phyloP scores from a whole-genome alignment of 192 early-diverging fungal species.

The Ambispora gerdemannii region DNA sequence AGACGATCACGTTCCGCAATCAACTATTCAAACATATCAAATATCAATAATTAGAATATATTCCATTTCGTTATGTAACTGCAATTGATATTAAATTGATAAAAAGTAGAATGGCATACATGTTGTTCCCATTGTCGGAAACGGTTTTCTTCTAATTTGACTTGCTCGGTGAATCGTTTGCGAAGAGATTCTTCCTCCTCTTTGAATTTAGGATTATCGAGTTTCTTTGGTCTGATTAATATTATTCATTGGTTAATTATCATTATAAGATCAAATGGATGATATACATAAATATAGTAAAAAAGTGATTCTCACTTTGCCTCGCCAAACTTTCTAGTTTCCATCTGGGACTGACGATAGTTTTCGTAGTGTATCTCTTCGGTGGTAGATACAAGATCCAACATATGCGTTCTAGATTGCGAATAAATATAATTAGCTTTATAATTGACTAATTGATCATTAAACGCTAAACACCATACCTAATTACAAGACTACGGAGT shows the following conservation, averaged over 20 bases:
- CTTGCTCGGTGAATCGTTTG: slow-evolving; percentile 97
- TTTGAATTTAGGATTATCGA: slow-evolving; percentile 92
- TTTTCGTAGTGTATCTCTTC: slow-evolving; percentile 96
- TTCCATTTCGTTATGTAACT: too few species aligned
- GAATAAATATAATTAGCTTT: background rate
- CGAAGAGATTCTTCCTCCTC: slow-evolving; percentile 95
- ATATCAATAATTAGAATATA: background rate
- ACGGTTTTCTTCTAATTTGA: slow-evolving; percentile 92
- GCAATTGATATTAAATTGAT: slow-evolving; percentile 30
- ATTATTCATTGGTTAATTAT: background rate
- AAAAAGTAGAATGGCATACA: slow-evolving; percentile 33
- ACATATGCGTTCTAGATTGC: slow-evolving; percentile 84
- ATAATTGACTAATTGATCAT: background rate
- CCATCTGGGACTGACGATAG: slow-evolving; percentile 84
- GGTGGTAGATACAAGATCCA: slow-evolving; percentile 89
- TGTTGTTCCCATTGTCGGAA: slow-evolving; percentile 99
- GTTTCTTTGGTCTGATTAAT: slow-evolving; percentile 59
- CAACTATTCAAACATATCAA: slow-evolving; percentile 45
- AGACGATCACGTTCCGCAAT: slow-evolving; percentile 97
- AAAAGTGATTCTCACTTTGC: slow-evolving; percentile 53
- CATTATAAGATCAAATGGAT: background rate
- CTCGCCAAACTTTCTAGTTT: slow-evolving; percentile 85
- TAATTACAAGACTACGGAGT: slow-evolving; percentile 90
- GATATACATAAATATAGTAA: background rate
- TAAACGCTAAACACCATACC: background rate